Base-by-base conservation (phyloP, 2,329 filamentous ascomycete species). In the Neonectria magnoliae region DNA sequence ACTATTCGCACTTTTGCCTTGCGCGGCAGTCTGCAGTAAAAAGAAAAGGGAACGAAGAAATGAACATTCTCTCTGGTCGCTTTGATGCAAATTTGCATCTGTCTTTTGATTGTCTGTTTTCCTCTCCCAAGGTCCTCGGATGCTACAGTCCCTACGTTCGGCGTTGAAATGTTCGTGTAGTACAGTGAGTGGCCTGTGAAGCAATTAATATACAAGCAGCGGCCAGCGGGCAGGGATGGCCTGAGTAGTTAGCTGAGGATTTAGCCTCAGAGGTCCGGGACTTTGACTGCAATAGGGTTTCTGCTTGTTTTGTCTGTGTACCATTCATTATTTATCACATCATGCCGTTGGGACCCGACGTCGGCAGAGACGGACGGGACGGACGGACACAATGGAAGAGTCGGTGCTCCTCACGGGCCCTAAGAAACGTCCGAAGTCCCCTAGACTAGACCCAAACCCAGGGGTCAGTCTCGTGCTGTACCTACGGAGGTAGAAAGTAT, bases 101-200 rank as follows among this genome's bases (percentile, higher is more conserved):
- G 20, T n/a, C 22, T 20, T 25, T 25, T 25, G n/a, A n/a, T n/a
- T n/a, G n/a, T n/a, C n/a, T n/a, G 25, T 25, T 27, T 42, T 18
- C 52, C 47, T 16, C 13, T 20, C 36, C 27, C 33, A 41, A 41
- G 48, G 48, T 53, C 50, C 27, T 53, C 57, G 57, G 57, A 47
- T 60, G 57, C 38, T 27, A 47, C 57, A 38, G 25, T 25, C 25
- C 25, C 25, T 25, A 22, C 41, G 48, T 45, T 47, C 38, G 10
- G 11, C 31, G 31, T 33, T 33, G 31, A 25, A 25, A 25, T 25
- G 25, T 25, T 25, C 25, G 6, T 25, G 29, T 31, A 31, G 29
- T 31, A 31, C 29, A 10, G 29, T 10, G 8, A 10, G 29, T 10
- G 8, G 11, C 31, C 13, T 16, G 13, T 13, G 25, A 25, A 25